Evolutionary conservation across 257 asterid species (phyloP), one percentile per base, ranked within the genome.

Genomic region (Linaria vulgaris): DNA sequence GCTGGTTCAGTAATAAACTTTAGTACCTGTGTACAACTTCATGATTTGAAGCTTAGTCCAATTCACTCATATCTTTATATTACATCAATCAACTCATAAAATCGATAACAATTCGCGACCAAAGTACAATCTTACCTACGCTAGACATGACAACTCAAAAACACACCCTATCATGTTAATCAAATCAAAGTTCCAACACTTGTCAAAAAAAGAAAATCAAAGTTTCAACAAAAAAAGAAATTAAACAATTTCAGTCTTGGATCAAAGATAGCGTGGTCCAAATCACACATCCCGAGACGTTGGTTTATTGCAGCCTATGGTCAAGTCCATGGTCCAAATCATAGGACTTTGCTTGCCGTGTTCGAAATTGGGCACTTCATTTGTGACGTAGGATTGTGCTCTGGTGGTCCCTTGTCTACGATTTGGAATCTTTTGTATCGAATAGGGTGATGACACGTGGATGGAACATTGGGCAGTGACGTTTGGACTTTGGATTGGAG

Each of bases 321-420:
- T 67, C 78, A 70, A 78, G 75, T 78, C 67, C 62, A 23, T 30
- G 63, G 59, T 63, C 72, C 55, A 22, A 74, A 73, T 34, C 61
- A 65, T 63, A 56, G 45, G 48, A 64, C 24, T 37, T 75, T 73
- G 68, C 81, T 76, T 79, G 81, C 72, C 85, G 69, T 76, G 74
- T 56, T 59, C 19, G 72, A 55, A 25, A 66, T 60, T 43, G 61
- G 49, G 19, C 31, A 3, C 50, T 62, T 57, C 45, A 45, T 70
- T 41, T 20, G 31, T 72, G 77, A 72, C 78, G 79, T 50, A 27
- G 23, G 57, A 44, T 67, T 34, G 55, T 57, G 49, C 62, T 59
- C 45, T 16, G 30, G 71, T 69, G 83, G 81, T 77, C 81, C 76
- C 64, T 45, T 59, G 12, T 53, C 65, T 74, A 63, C 50, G 57